Conservation (phyloP, 2,329 filamentous ascomycete genomes). For the Phialophora verrucosa region DNA sequence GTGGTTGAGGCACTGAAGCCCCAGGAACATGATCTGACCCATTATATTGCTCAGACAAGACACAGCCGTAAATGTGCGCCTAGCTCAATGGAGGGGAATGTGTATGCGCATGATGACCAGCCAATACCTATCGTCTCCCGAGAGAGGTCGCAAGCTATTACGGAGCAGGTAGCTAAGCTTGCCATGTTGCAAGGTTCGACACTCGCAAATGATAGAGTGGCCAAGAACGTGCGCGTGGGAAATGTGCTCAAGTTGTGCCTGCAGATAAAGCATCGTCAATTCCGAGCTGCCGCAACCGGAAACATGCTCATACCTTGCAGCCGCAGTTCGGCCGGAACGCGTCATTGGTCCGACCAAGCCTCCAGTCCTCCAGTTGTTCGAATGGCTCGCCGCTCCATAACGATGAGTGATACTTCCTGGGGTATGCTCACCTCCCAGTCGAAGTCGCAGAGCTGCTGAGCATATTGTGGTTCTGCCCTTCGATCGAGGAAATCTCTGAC, state of each 20-base stretch:
- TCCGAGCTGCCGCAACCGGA: slow-evolving; percentile 3
- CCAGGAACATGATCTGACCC: neutral
- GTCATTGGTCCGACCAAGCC: neutral
- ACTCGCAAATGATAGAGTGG: neutral
- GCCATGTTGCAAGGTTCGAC: neutral
- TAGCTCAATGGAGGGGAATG: neutral
- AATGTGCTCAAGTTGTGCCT: neutral
- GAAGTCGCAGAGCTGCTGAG: neutral
- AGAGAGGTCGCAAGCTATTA: neutral
- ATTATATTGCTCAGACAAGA: neutral
- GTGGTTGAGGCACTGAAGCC: neutral
- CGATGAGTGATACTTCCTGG: neutral
- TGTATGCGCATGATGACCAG: slow-evolving; percentile 4
- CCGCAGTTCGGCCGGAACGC: neutral
- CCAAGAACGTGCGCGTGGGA: neutral
- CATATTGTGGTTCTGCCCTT: neutral
- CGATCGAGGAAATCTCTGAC: neutral
- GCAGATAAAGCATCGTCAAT: neutral
- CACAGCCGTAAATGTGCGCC: neutral
- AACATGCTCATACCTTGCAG: neutral
- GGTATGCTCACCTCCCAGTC: neutral
- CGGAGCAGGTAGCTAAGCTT: neutral
- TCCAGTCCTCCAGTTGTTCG: neutral
- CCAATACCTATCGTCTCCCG: neutral
- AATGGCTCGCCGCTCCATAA: too few relatives aligned